Evolutionary conservation across 345 rosid species (phyloP).

Genomic region (Conringia planisiliqua): DNA sequence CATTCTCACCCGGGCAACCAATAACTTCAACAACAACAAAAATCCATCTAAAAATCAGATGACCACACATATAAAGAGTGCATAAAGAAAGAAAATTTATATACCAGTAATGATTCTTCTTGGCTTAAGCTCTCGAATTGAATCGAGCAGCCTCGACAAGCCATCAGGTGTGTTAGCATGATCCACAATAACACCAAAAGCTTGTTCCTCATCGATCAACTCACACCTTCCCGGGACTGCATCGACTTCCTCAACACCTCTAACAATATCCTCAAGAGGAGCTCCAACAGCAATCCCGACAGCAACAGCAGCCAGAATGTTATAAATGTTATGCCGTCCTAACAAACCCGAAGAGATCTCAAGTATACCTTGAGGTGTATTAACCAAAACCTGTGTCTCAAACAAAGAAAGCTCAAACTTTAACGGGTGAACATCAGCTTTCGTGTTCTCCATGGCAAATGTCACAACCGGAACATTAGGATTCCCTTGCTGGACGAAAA

Average conservation of each 20-base stretch:
- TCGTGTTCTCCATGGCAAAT: constrained; percentile 80
- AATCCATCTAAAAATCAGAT: not conserved
- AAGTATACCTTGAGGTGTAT: constrained; percentile 80
- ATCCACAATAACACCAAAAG: constrained; percentile 91
- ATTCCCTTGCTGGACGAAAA: constrained; percentile 68
- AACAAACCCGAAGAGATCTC: constrained; percentile 92
- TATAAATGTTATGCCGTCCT: constrained; percentile 80
- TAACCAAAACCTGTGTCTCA: constrained; percentile 90
- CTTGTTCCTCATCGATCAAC: constrained; percentile 90
- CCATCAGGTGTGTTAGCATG: constrained; percentile 80
- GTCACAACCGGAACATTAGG: constrained; percentile 79
- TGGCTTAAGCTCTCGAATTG: constrained; percentile 79
- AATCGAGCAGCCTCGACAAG: constrained; percentile 81
- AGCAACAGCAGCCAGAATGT: constrained; percentile 87
- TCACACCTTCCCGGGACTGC: constrained; percentile 96
- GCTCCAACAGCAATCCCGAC: constrained; percentile 96
- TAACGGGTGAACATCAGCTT: constrained; percentile 81
- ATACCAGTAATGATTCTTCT: constrained; percentile 87
- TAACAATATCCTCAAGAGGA: constrained; percentile 87
- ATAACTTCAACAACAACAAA: constrained; percentile 43
- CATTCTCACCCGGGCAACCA: constrained; percentile 80
- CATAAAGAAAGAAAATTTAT: not conserved
- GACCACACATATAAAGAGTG: not conserved
- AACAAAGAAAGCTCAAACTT: constrained; percentile 88
- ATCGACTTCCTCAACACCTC: constrained; percentile 94